Base-by-base conservation (phyloP, 2,329 filamentous ascomycete genomes). In the Aspergillus japonicus region DNA sequence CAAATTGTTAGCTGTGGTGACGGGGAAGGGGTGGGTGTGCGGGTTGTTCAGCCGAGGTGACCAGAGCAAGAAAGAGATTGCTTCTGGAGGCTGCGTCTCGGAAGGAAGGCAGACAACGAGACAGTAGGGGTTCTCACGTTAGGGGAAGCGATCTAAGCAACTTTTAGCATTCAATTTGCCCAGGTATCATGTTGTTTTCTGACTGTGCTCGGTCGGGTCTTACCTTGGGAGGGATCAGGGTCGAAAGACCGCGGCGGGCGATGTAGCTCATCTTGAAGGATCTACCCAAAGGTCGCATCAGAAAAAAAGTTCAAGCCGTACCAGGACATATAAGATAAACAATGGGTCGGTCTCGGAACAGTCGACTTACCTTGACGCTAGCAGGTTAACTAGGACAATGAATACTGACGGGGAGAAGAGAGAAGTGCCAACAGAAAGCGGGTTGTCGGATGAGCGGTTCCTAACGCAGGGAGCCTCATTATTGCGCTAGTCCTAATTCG, bases 201-300 rank as follows among this genome's bases (percentile, higher is more conserved):
- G 47, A 39, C 53, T 29, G 33, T 59, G 54, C 57, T 58, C 56
- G 59, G 53, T 26, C 51, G 47, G 65, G 62, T 62, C 83, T 71
- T 84, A 96, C 94, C 92, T 99, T 99, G 76, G 96, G 95, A 72
- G 96, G 96, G 75, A 99, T 97, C 81, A 99, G 89, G 85, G 96
- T 96, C 78, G 95, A 98, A 77, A 97, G 89, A 85, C 87, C 90
- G 83, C 93, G 89, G 82, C 90, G 91, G 76, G 88, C 87, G 76
- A 96, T 85, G 87, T 88, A 95, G 86, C 92, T 96, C 93, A 96
- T 97, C 81, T 82, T 91, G 85, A 78, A 71, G 64, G 66, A 67
- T 68, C 71, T 75, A 54, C 26, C 57, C 21, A 50, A 29, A 39
- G 35, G 23, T 51, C 33, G 29, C 57, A 57, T 75, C 62, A 71